Percentiles rank a stretch among this genome's conserved stretches.
Evolutionary conservation across 1,284 basidiomycete species (phyloP).

Genomic region (Athelia psychrophila): DNA sequence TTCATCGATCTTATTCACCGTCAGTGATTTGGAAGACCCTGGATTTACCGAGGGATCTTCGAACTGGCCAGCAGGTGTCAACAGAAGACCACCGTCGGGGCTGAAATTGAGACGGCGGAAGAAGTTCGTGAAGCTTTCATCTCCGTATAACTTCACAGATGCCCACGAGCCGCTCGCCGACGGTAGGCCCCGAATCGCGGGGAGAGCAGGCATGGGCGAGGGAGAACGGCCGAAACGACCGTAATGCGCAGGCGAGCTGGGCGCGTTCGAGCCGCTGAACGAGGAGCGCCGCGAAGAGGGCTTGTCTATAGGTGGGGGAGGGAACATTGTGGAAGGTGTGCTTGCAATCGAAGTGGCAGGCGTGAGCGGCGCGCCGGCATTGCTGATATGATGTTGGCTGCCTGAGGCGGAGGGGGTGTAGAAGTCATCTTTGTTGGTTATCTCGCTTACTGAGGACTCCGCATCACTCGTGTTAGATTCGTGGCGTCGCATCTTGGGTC

Average conservation of each 20-base stretch:
- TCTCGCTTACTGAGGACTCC: constrained; percentile 59
- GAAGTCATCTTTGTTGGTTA: constrained; percentile 28
- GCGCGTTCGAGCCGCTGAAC: constrained; percentile 80
- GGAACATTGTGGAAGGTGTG: constrained; percentile 68
- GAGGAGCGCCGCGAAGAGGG: constrained; percentile 82
- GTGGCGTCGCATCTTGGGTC: constrained; percentile 59
- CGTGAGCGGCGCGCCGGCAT: constrained; percentile 50
- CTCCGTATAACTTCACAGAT: constrained; percentile 81
- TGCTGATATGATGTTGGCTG: constrained; percentile 3
- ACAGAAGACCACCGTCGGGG: constrained; percentile 88
- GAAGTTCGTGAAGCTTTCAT: constrained; percentile 95
- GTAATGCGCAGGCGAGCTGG: constrained; percentile 66
- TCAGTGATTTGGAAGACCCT: constrained; percentile 28
- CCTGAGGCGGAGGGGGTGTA: constrained; percentile 9
- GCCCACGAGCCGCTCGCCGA: constrained; percentile 45
- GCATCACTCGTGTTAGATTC: constrained; percentile 76
- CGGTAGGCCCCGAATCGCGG: constrained; percentile 73
- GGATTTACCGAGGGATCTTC: constrained; percentile 78
- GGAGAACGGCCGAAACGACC: constrained; percentile 79
- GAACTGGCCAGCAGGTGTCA: constrained; percentile 96
- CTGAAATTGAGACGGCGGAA: constrained; percentile 94
- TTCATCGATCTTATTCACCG: constrained; percentile 32
- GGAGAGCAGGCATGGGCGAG: constrained; percentile 87
- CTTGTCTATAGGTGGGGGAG: constrained; percentile 64
- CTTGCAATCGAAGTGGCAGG: constrained; percentile 60